Base-by-base conservation (phyloP, 495 filamentous ascomycete species). In the Xylaria telfairii region DNA sequence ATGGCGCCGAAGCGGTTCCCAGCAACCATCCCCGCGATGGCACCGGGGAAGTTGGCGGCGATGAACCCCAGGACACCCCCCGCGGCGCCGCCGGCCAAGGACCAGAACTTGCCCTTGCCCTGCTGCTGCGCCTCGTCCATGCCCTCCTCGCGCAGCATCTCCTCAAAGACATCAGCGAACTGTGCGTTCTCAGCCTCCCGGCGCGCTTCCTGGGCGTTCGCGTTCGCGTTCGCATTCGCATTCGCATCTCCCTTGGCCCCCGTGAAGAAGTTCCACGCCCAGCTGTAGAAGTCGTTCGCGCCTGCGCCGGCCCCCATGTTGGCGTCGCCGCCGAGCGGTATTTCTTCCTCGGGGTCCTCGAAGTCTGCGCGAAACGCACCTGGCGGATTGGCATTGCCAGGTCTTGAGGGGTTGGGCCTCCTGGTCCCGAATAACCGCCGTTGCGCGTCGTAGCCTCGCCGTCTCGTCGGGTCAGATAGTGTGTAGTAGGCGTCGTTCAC, bases 401-500 rank as follows among this genome's bases (percentile, higher is more conserved):
- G n/a, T 19, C 15, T 49, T 5, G 68, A 65, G 26, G 60, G 49
- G 12, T 65, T 70, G 32, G 68, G 39, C n/a, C 21, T 47, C 68
- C 44, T 41, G 62, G 68, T 72, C 70, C 65, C 69, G 63, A 76
- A 83, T 24, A 80, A 69, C 26, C 73, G 76, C 60, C 93, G 90
- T 49, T 91, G 87, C 54, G 88, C 84, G 77, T 99, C 95, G 82
- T 98, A 99, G 67, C 98, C 93, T 44, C 89, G 87, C n/a, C 96
- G 91, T 1, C 96, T 89, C 8, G 81, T 73, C 4, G 90, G 75
- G 77, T 99, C 94, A 0, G 91, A 94, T 49, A 99, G 92, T 28
- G 94, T 96, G 79, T 94, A 99, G 86, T 99, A 99, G 75, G 96
- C 96, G 80, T 98, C 96, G 83, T 97, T 99, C 75, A 99, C 92